A percentile compares a stretch with the other conserved stretches of the same genome.
These are phyloP conservation scores for Microbotryum violaceum DNA, from an alignment of 1,284 basidiomycete genomes.

Conservation along the genomic window DNA sequence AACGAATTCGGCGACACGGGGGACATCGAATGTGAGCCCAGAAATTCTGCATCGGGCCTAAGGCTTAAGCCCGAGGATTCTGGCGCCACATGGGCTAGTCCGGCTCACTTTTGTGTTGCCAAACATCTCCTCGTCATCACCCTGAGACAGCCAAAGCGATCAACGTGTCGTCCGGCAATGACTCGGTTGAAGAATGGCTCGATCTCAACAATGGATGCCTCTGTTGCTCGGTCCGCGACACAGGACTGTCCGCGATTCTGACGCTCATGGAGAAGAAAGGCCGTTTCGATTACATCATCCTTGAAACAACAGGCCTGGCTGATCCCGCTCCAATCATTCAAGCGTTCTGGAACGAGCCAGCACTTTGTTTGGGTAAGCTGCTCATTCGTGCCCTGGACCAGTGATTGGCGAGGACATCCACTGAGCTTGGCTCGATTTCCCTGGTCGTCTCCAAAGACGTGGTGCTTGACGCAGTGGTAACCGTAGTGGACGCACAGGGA, in stretches of 20 bases:
- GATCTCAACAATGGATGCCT: conserved; percentile 87
- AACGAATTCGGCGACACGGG: conserved; percentile 75
- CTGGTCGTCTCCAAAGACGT: conserved; percentile 58
- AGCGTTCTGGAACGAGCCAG: conserved; percentile 31
- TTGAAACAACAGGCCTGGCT: conserved; percentile 87
- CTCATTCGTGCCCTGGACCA: conserved; percentile 42
- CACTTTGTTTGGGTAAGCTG: conserved; percentile 17
- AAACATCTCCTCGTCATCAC: not conserved
- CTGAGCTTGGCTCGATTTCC: not conserved
- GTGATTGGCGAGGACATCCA: conserved; percentile 55
- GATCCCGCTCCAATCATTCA: conserved; percentile 60
- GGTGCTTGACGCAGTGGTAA: conserved; percentile 76
- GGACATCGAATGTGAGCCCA: conserved; percentile 44
- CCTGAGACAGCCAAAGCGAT: conserved; percentile 46
- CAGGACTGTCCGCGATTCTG: conserved; percentile 81
- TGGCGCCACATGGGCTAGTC: no score
- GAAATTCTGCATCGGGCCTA: no score
- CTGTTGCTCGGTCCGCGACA: conserved; percentile 89
- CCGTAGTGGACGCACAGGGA: conserved; percentile 67
- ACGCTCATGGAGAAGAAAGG: conserved; percentile 52
- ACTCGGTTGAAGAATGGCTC: conserved; percentile 64
- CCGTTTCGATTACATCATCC: conserved; percentile 80
- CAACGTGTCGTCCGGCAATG: conserved; percentile 47
- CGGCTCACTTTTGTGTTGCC: no score
- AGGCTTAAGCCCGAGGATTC: no score